Conservation (phyloP, 345 rosid genomes). For the Litchi chinensis region DNA sequence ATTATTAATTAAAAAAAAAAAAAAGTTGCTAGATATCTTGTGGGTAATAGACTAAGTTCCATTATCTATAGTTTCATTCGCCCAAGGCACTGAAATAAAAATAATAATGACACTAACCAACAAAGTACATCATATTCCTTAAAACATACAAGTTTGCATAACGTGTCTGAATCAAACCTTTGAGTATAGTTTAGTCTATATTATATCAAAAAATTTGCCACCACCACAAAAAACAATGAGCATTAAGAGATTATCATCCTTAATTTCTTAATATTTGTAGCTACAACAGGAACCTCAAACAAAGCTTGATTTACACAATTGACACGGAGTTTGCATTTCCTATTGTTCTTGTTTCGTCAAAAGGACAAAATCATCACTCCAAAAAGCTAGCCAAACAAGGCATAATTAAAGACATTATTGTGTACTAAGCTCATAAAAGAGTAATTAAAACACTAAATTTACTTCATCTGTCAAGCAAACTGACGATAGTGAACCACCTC, state of each 20-base stretch:
- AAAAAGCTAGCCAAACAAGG: constrained; percentile 3
- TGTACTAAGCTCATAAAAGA: background rate
- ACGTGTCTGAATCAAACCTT: background rate
- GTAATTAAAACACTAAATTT: background rate
- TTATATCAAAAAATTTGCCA: background rate
- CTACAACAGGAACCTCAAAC: background rate
- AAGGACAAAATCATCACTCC: background rate
- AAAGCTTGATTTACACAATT: background rate
- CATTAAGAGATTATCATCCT: constrained; percentile 2
- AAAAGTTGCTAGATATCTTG: background rate
- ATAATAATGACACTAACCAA: background rate
- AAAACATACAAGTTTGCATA: background rate
- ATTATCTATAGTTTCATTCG: background rate
- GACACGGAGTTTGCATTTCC: background rate
- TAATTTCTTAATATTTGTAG: background rate
- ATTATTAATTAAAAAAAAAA: no score
- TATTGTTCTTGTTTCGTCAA: background rate
- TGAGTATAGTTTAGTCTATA: background rate
- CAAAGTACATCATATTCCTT: background rate
- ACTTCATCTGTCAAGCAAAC: background rate
- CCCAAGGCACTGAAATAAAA: background rate
- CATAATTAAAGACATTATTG: background rate
- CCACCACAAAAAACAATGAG: background rate
- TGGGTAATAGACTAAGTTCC: background rate
- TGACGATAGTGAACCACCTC: background rate